phyloP scores from a whole-genome alignment of 2,329 filamentous ascomycete genomes.

The Tolypocladium cylindrosporum region DNA sequence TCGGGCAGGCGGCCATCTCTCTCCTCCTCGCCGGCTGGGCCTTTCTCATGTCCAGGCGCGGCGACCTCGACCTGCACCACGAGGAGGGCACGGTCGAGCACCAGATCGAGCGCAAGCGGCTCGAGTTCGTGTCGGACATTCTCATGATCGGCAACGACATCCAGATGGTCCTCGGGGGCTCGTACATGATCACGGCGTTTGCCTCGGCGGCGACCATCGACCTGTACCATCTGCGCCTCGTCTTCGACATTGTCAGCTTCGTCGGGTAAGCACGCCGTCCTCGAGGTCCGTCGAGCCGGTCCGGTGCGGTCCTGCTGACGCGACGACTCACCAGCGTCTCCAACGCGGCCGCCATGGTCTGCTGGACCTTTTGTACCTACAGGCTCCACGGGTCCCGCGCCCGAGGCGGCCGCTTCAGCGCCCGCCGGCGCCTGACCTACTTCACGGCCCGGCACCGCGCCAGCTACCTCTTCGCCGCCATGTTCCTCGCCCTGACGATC shows the following conservation, averaged over 20 bases:
- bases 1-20: constrained; percentile 13
- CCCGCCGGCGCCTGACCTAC: neutral
- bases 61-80: constrained; percentile 14
- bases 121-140: constrained; percentile 20
- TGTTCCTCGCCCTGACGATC: neutral
- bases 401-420: too few relatives aligned
- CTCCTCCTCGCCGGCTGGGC: constrained; percentile 18
- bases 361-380: neutral
- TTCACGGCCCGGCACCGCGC: neutral
- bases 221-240: constrained; percentile 20
- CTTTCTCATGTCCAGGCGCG: constrained; percentile 19
- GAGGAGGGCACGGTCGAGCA: constrained; percentile 15
- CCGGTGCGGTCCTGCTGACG: too few relatives aligned
- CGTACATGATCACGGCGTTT: constrained; percentile 19
- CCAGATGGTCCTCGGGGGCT: constrained; percentile 19
- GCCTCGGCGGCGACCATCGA: constrained; percentile 13
- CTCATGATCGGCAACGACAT: constrained; percentile 23
- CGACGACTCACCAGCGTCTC: neutral
- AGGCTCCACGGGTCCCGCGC: neutral
- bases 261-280: neutral
- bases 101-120: constrained; percentile 17
- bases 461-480: neutral
- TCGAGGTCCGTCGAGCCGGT: too few relatives aligned
- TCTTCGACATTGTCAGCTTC: constrained; percentile 7
- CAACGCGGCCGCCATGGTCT: neutral